These are phyloP conservation scores for Xylaria acuta DNA, from an alignment of 495 filamentous ascomycete genomes.

Conservation along the genomic window DNA sequence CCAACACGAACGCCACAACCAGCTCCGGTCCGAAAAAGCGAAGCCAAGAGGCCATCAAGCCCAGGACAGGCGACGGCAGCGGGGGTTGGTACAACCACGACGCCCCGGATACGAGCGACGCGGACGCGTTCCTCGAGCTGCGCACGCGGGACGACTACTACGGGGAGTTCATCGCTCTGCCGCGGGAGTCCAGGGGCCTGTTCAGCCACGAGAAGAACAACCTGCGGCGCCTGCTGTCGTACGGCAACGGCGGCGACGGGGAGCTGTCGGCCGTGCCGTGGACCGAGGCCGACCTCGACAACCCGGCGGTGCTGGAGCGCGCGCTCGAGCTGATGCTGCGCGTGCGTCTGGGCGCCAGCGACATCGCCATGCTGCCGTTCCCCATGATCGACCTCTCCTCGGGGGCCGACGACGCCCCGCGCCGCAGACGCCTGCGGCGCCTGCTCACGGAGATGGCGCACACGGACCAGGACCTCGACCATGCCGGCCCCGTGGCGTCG, in stretches of 20 bases:
- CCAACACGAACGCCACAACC: neutral
- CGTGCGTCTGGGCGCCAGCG: constrained; percentile 29
- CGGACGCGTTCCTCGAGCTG: constrained; percentile 18
- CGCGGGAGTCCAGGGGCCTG: neutral
- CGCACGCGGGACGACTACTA: constrained; percentile 30
- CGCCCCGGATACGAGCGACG: neutral
- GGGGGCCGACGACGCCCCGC: neutral
- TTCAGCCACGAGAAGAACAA: constrained; percentile 38
- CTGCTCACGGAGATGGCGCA: constrained; percentile 8
- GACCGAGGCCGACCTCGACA: constrained; percentile 28
- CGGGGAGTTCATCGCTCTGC: constrained; percentile 29
- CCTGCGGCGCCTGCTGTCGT: constrained; percentile 34
- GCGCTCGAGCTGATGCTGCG: constrained; percentile 38
- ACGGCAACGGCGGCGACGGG: neutral
- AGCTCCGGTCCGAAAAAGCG: constrained; percentile 14
- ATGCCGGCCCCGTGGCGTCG: neutral
- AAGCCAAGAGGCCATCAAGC: neutral
- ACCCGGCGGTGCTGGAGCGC: constrained; percentile 33
- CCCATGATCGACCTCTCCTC: constrained; percentile 35
- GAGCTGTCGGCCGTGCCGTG: constrained; percentile 10
- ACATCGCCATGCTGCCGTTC: constrained; percentile 34
- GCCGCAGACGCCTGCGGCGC: constrained; percentile 11
- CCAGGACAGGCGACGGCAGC: neutral
- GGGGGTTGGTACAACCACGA: neutral
- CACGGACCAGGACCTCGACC: constrained; percentile 13